These are phyloP conservation scores for Colletotrichum limetticola DNA, from an alignment of 2,329 filamentous ascomycete species.

Conservation along the genomic window DNA sequence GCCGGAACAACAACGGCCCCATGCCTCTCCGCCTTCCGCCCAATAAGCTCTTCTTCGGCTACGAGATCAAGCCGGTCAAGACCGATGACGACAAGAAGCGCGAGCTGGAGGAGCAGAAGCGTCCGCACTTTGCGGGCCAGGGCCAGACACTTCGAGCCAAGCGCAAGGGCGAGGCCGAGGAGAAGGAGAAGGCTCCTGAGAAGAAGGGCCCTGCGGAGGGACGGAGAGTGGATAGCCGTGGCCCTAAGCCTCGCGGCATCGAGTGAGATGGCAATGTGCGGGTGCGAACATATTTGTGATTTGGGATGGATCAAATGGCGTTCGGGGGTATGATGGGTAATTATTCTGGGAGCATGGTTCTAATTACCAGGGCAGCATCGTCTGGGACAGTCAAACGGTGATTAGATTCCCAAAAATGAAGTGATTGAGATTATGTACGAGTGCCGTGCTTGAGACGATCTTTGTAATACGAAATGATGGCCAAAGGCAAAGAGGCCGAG, in stretches of 20 bases:
- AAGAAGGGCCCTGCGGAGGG: slow-evolving; percentile 59
- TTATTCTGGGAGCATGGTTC: slow-evolving; percentile 28
- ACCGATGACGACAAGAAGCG: slow-evolving; percentile 78
- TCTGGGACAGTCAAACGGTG: slow-evolving; percentile 9
- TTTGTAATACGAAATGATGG: neutral
- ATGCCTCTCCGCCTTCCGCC: slow-evolving; percentile 86
- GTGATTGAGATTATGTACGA: neutral
- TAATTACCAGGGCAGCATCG: slow-evolving; percentile 22
- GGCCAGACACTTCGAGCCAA: slow-evolving; percentile 85
- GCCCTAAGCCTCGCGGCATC: slow-evolving; percentile 13
- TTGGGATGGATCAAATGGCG: slow-evolving; percentile 19
- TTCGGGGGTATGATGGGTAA: slow-evolving; percentile 20
- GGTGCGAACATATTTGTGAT: neutral
- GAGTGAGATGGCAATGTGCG: neutral
- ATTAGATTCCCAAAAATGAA: slow-evolving; percentile 9
- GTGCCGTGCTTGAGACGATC: neutral
- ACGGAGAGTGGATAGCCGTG: slow-evolving; percentile 55
- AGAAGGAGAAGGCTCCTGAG: slow-evolving; percentile 57
- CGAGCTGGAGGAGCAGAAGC: slow-evolving; percentile 70
- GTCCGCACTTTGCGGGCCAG: slow-evolving; percentile 83
- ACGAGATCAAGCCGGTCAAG: slow-evolving; percentile 89
- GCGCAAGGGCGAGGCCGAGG: slow-evolving; percentile 71
- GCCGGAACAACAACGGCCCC: slow-evolving; percentile 80
- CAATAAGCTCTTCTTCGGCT: slow-evolving; percentile 97
- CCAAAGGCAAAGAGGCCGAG: no score